Percentiles rank a stretch among this genome's conserved stretches.
Conservation (phyloP, 371 early-diverging fungal species). For the Mucor piriformis region DNA sequence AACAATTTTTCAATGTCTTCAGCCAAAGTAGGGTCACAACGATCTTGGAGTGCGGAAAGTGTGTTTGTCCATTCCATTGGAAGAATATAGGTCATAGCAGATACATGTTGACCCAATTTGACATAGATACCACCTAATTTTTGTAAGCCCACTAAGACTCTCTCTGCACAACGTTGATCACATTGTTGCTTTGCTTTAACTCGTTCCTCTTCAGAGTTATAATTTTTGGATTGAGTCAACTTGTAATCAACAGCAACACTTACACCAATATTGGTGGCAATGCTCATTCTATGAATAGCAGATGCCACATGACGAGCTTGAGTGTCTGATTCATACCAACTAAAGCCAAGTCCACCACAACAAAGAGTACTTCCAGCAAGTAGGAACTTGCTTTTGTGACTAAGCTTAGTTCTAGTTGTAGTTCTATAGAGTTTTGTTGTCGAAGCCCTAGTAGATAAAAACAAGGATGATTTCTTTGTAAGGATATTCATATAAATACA, state of each 20-base stretch:
- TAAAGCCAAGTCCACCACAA: constrained; percentile 17
- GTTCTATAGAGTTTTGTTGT: neutral
- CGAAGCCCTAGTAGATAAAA: neutral
- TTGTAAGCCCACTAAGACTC: constrained; percentile 59
- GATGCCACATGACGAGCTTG: constrained; percentile 39
- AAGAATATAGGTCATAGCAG: constrained; percentile 84
- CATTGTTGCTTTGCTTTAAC: constrained; percentile 37
- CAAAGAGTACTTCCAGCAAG: neutral
- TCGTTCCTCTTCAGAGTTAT: constrained; percentile 41
- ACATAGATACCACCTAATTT: constrained; percentile 89
- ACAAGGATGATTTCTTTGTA: neutral
- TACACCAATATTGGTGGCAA: constrained; percentile 49
- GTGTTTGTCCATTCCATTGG: constrained; percentile 90
- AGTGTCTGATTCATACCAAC: constrained; percentile 25
- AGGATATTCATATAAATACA: neutral
- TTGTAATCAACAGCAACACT: constrained; percentile 64
- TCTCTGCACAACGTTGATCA: constrained; percentile 59
- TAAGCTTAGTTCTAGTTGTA: neutral
- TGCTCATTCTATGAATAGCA: constrained; percentile 45
- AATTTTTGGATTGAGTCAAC: constrained; percentile 47
- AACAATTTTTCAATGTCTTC: constrained; percentile 74
- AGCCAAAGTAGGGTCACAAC: constrained; percentile 71
- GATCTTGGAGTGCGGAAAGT: constrained; percentile 83
- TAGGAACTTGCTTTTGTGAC: neutral
- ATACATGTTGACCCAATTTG: constrained; percentile 91